Base-by-base conservation (phyloP, 768 basidiomycete genomes). In the Thelephora ganbajun region DNA sequence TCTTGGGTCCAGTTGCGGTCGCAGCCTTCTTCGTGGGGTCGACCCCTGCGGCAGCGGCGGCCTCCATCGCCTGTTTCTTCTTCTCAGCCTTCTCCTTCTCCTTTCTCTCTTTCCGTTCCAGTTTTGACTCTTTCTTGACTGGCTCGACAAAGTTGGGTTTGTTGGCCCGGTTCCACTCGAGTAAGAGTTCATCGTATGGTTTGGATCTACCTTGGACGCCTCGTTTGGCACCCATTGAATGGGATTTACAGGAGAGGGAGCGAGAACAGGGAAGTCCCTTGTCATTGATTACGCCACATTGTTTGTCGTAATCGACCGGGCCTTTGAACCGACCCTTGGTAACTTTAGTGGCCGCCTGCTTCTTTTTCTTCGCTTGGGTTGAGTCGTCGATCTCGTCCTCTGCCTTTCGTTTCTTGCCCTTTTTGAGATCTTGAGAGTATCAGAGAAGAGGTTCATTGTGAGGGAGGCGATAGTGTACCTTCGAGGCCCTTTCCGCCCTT, bases 221-320 rank as follows among this genome's bases (percentile, higher is more conserved):
- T 14, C 94, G 84, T 64, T 99, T 99, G 11, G 90, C 86, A 12
- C 90, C 90, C 83, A 99, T 94, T 2, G 89, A 84, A 61, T 99
- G 94, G 5, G 94, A 90, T 65, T 99, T 99, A 70, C 94, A 99
- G 0, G 94, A 97, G 34, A 99, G 74, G 6, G 91, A 91, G 22
- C 94, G 86, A 11, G 91, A 90, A 60, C 94, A 99, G 0, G 89
- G 91, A 6, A 90, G 67, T 39, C 75, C 75, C 63, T 96, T 96
- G 66, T 94, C 92, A 66, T 94, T 97, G 61, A 96, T 94, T 34
- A 98, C 94, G 45, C 94, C 92, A 56, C 94, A 98, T 54, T 96
- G 92, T 48, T 76, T 80, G 67, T 96, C 89, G 53, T 80, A 79
- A 64, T 97, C 84, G 44, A 94, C 78, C 3, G 92, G 91, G 1